These are phyloP conservation scores for Cyberlindnera amylophila DNA, from an alignment of 805 yeast genomes.

Conservation along the genomic window DNA sequence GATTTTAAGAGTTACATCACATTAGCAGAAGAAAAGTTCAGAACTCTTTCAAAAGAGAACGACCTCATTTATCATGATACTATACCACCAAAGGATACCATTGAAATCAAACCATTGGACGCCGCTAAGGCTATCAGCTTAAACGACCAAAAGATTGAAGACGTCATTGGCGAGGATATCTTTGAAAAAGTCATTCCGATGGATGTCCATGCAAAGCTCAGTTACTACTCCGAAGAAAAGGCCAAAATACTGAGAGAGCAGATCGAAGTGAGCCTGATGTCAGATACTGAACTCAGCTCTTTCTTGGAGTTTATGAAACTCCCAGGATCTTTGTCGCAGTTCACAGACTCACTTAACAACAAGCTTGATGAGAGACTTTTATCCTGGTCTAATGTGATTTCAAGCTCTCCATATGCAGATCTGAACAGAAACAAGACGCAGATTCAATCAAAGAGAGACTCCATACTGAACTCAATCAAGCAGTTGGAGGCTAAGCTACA, in stretches of 20 bases:
- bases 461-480: slow-evolving; percentile 35
- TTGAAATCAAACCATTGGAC: slow-evolving; percentile 54
- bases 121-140: slow-evolving; percentile 60
- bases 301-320: slow-evolving; percentile 77
- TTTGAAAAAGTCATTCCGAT: slow-evolving; percentile 82
- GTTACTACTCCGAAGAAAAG: slow-evolving; percentile 86
- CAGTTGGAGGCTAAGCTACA: slow-evolving; percentile 32
- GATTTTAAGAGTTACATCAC: slow-evolving; percentile 32
- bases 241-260: slow-evolving; percentile 72
- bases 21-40: slow-evolving; percentile 33
- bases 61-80: slow-evolving; percentile 83
- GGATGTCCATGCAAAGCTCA: slow-evolving; percentile 80
- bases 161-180: slow-evolving; percentile 47
- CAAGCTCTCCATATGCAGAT: slow-evolving; percentile 27
- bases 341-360: slow-evolving; percentile 35
- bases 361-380: slow-evolving; percentile 30
- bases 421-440: slow-evolving; percentile 28
- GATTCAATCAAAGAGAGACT: slow-evolving; percentile 32
- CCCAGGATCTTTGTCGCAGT: slow-evolving; percentile 58
- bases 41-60: slow-evolving; percentile 67
- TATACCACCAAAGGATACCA: slow-evolving; percentile 56
- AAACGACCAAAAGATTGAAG: slow-evolving; percentile 42
- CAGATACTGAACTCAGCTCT: slow-evolving; percentile 74
- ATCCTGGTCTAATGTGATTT: slow-evolving; percentile 28
- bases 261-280: slow-evolving; percentile 68